Base-by-base conservation (phyloP, 2,329 filamentous ascomycete genomes). In the Podosphaera aphanis region DNA sequence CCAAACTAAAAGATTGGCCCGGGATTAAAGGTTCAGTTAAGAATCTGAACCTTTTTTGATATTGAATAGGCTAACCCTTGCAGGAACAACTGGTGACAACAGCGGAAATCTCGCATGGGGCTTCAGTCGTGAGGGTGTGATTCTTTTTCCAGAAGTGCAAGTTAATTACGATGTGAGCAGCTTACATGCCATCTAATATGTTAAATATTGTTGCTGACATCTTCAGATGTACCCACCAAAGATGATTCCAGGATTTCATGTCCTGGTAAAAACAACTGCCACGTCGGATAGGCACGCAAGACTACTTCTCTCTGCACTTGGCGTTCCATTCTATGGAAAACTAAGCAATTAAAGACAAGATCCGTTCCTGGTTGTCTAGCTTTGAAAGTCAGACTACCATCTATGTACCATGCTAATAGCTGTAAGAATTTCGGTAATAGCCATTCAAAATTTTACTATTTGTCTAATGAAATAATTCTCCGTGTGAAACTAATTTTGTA, bases 1-100 rank as follows among this genome's bases (percentile, higher is more conserved):
- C 90, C 35, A 82, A 78, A 58, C 92, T 98, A 63, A 98, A 95
- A 69, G 90, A 98, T 55, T 98, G 84, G 81, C 74, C 73, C 47
- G 90, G 90, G 49, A 67, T 82, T n/a, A 72, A 73, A 54, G 77
- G 75, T 43, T 52, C 42, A 43, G 19, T 16, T 27, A 27, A 19
- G 8, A 21, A 3, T n/a, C 27, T n/a, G n/a, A 20, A 3, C 15
- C 18, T 44, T 44, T 2, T 20, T 5, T 45, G 4, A 41, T 18
- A 1, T 8, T 39, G n/a, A 29, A 29, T 21, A 29, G 25, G 46
- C 50, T 54, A 48, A 53, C 40, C 33, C 41, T 29, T 39, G 43
- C 31, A 51, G 52, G 51, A 27, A 51, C 56, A 7, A 56, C 83
- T 35, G 90, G 90, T 57, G 90, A 98, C 61, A 77, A 76, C 57